Base-by-base conservation (phyloP, 139 green algal genomes). In the Haematococcus sp. region DNA sequence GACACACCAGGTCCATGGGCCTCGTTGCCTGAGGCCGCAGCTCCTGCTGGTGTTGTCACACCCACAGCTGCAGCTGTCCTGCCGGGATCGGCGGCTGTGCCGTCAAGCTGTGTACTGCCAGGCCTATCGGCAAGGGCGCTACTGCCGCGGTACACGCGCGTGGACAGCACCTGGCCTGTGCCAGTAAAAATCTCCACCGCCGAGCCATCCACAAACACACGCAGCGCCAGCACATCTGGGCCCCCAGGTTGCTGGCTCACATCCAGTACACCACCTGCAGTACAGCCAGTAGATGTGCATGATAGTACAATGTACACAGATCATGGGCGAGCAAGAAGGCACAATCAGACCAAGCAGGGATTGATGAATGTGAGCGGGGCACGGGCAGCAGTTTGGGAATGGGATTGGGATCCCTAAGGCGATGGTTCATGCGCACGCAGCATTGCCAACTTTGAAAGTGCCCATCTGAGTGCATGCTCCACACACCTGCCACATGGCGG, bases 181-280 rank as follows among this genome's bases (percentile, higher is more conserved):
- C 68, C 74, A 2, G 75, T 85, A 68, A 91, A 89, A 1, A 93
- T 79, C 73, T 97, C 90, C 1, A 94, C 23, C 19, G 74, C 88
- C 22, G 82, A 91, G 72, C 88, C 84, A 70, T 97, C 92, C 20
- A 96, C 58, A 49, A 96, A 76, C 1, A 95, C 52, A 1, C 91
- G 84, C 70, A 97, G 84, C 23, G 79, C 65, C 49, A 95, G 65
- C 3, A 74, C 51, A 4, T 78, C 65, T 16, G 76, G 7, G 11
- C 40, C 40, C 7, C 40, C 40, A 11, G 40, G 40, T 49, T 49
- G 40, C 82, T 61, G 68, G 40, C 27, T 81, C 25, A 22, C 54
- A n/a, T 51, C 59, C 69, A 77, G 76, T 35, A 55, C 28, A 22
- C 76, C 69, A 34, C 70, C 69, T 76, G 75, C 2, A 7, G 17